Evolutionary conservation across 192 early-diverging fungal species (phyloP).

Genomic region (Coemansia sp.): DNA sequence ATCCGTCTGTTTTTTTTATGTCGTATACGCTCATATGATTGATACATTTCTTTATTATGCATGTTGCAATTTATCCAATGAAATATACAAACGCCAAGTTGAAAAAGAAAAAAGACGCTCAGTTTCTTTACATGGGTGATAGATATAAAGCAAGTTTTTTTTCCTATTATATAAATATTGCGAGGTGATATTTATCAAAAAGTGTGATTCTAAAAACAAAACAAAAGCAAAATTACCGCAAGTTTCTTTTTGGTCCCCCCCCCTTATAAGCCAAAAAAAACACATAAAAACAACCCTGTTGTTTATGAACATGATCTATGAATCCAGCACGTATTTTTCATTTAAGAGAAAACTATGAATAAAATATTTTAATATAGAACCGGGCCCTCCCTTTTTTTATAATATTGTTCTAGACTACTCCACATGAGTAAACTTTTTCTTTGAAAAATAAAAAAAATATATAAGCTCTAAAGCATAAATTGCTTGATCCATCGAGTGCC

Average conservation of each 20-base stretch:
- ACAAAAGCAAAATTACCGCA: not conserved
- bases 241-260: too few species aligned
- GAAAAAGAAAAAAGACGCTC: too few species aligned
- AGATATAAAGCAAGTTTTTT: not conserved
- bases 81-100: not conserved
- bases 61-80: not conserved
- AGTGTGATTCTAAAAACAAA: not conserved
- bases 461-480: too few species aligned
- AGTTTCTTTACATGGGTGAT: not conserved
- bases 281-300: not conserved
- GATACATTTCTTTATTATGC: not conserved
- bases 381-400: not conserved
- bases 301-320: not conserved
- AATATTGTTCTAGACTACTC: too few species aligned
- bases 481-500: too few species aligned
- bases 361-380: not conserved
- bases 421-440: too few species aligned
- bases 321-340: too few species aligned
- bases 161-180: not conserved
- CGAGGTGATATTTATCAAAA: not conserved
- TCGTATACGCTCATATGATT: too few species aligned
- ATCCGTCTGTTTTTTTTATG: too few species aligned
- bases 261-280: not conserved
- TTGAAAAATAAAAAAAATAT: too few species aligned
- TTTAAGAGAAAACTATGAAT: not conserved